These are phyloP conservation scores for Coniochaeta ligniaria DNA, from an alignment of 2,329 filamentous ascomycete genomes.

Conservation along the genomic window DNA sequence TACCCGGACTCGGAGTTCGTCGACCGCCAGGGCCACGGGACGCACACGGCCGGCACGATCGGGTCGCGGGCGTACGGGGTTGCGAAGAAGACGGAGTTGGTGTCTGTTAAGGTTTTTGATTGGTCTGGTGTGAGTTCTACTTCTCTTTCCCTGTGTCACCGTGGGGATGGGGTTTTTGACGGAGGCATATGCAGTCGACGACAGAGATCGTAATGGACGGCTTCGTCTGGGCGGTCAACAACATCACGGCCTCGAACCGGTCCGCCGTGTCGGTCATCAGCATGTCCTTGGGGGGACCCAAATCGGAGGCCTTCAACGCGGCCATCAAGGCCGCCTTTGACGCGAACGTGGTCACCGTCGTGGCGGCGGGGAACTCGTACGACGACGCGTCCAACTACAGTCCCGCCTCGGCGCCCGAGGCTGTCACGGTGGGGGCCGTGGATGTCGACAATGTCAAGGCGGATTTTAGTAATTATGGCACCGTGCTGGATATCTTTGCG, in stretches of 20 bases:
- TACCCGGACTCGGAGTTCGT: slow-evolving; percentile 8
- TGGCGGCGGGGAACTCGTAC: slow-evolving; percentile 30
- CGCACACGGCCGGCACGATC: slow-evolving; percentile 24
- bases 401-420: slow-evolving; percentile 26
- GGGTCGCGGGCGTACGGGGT: slow-evolving; percentile 22
- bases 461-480: slow-evolving; percentile 38
- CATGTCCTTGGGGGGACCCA: slow-evolving; percentile 5
- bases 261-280: not conserved
- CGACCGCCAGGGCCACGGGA: slow-evolving; percentile 24
- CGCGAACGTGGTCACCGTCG: slow-evolving; percentile 28
- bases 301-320: slow-evolving; percentile 24
- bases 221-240: slow-evolving; percentile 15
- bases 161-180: not conserved
- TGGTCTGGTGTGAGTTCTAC: not conserved
- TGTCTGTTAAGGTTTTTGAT: slow-evolving; percentile 23
- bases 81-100: slow-evolving; percentile 19
- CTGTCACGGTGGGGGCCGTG: slow-evolving; percentile 34
- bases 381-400: slow-evolving; percentile 10
- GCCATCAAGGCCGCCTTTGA: slow-evolving; percentile 25
- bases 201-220: slow-evolving; percentile 12
- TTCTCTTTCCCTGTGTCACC: not conserved
- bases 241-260: slow-evolving; percentile 10
- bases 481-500: slow-evolving; percentile 34
- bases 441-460: slow-evolving; percentile 22
- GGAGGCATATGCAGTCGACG: not conserved